Evolutionary conservation across 805 yeast genomes (phyloP), one percentile per base, ranked within the genome.

Genomic region (Grigorovia humatica): DNA sequence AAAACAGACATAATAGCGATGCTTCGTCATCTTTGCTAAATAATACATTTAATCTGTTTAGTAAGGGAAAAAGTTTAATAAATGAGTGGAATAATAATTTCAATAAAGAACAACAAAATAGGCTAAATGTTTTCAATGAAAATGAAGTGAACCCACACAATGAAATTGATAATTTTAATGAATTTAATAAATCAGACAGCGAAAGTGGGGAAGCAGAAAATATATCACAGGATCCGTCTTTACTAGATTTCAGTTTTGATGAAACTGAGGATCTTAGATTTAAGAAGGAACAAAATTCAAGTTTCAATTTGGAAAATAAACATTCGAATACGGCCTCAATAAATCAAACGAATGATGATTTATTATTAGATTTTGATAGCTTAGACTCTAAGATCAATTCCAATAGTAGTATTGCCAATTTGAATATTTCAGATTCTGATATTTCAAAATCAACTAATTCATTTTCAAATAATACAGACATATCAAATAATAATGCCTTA

Each of bases 11-110:
- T 23, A 23, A 23, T 23, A 23, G 15, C 4, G 8, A 32, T 13
- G 8, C 38, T 11, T 12, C 30, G 5, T 38, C 47, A 18, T 8
- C 47, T 32, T 32, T 46, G 12, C 17, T 46, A 17, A 45, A 15
- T 57, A 55, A 32, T 46, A 70, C 70, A 1, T 53, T 65, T 1
- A 56, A 57, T 30, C 48, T 69, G 23, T 52, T 68, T 18, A 62
- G 56, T 49, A 67, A 59, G 52, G 67, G 73, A 9, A 69, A 67
- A 44, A 57, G 62, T 13, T 54, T 64, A 30, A 56, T 69, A 29
- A 65, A 64, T 48, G 59, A 60, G 1, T 45, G 47, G 47, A 45
- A 38, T 8, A 38, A 38, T 38, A 38, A 38, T 38, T 38, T 44
- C 11, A 38, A 45, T 32, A 13, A 29, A 5, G 35, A 32, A 11